These are phyloP conservation scores for Fomitopsis palustris DNA, from an alignment of 1,284 basidiomycete species.

Conservation along the genomic window DNA sequence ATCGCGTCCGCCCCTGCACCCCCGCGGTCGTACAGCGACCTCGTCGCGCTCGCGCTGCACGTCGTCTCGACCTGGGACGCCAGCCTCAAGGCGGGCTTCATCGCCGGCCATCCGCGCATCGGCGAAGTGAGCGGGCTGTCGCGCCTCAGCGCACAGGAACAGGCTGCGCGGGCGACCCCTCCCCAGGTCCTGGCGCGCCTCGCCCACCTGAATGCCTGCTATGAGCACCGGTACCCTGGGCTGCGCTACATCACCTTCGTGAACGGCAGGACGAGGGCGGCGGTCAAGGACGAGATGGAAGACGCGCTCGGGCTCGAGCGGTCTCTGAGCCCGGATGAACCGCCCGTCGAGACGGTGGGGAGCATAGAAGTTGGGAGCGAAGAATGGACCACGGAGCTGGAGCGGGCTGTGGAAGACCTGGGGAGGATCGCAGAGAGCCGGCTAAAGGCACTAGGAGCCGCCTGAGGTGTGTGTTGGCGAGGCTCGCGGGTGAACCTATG, in stretches of 20 bases:
- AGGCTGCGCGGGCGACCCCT: conserved; percentile 56
- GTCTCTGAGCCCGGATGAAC: conserved; percentile 42
- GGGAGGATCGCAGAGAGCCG: conserved; percentile 74
- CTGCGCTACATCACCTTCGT: conserved; percentile 90
- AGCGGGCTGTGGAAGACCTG: conserved; percentile 70
- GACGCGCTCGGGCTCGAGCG: conserved; percentile 50
- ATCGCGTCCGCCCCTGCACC: conserved; percentile 23
- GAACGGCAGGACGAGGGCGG: conserved; percentile 72
- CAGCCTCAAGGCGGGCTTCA: conserved; percentile 61
- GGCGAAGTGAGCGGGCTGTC: conserved; percentile 78
- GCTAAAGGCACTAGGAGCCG: conserved; percentile 40
- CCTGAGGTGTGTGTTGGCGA: conserved; percentile 9
- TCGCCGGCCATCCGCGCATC: conserved; percentile 85
- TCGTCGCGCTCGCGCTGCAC: conserved; percentile 59
- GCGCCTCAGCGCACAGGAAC: conserved; percentile 73
- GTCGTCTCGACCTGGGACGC: conserved; percentile 57
- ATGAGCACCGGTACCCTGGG: conserved; percentile 71
- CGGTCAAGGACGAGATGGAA: conserved; percentile 80
- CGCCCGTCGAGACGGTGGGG: conserved; percentile 33
- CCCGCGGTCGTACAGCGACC: conserved; percentile 42
- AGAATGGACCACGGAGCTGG: conserved; percentile 48
- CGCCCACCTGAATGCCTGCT: conserved; percentile 70
- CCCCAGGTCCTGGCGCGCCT: conserved; percentile 65
- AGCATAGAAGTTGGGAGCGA: conserved; percentile 39
- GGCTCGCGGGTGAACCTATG: background rate